Evolutionary conservation across 2,329 filamentous ascomycete genomes (phyloP).

Genomic region (Pyrenochaeta sp.): DNA sequence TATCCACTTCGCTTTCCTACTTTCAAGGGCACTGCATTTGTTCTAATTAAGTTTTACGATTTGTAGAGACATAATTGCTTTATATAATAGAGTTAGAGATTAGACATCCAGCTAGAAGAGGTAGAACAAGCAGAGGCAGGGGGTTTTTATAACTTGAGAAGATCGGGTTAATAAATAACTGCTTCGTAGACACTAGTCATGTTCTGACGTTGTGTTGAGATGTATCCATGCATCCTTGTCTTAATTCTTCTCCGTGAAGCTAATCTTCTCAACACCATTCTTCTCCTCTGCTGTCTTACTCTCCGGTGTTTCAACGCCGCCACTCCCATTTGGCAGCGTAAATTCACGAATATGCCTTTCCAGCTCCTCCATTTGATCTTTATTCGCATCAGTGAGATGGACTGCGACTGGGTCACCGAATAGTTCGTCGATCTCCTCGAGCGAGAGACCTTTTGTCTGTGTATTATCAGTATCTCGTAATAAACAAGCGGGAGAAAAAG

Average conservation of each 20-base stretch:
- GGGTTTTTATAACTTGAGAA: too few relatives aligned
- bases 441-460: background rate
- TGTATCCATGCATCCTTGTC: background rate
- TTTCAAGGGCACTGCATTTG: too few relatives aligned
- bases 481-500: background rate
- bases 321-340: background rate
- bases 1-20: too few relatives aligned
- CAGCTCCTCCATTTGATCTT: background rate
- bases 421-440: background rate
- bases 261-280: background rate
- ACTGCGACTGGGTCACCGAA: background rate
- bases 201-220: too few relatives aligned
- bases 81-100: too few relatives aligned
- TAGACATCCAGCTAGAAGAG: too few relatives aligned
- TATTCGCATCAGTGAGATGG: background rate
- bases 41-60: too few relatives aligned
- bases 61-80: too few relatives aligned
- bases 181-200: too few relatives aligned
- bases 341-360: background rate
- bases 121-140: too few relatives aligned
- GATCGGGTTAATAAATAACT: too few relatives aligned
- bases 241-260: background rate
- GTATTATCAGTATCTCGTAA: background rate
- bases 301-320: background rate
- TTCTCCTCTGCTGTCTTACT: background rate